phyloP scores from a whole-genome alignment of 1,284 basidiomycete genomes.

The Cutaneotrichosporon cavernicola region DNA sequence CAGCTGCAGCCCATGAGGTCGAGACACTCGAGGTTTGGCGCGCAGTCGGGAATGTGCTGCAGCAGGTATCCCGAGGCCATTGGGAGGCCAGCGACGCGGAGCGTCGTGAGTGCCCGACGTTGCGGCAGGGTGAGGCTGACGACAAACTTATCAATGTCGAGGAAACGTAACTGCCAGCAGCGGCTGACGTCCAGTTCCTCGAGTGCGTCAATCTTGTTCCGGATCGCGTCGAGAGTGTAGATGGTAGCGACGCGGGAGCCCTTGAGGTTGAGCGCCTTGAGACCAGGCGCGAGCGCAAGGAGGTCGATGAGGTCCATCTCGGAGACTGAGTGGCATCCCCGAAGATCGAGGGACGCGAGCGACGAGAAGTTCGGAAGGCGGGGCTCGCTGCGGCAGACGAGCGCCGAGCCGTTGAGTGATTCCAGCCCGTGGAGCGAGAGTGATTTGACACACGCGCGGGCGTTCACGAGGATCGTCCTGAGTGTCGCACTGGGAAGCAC shows the following conservation, averaged over 20 bases:
- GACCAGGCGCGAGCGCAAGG: conserved; percentile 64
- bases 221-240: conserved; percentile 13
- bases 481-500: conserved; percentile 42
- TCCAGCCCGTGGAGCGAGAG: conserved; percentile 69
- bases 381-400: background rate
- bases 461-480: conserved; percentile 31
- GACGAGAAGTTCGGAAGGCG: conserved; percentile 21
- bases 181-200: conserved; percentile 68
- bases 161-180: conserved; percentile 67
- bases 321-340: conserved; percentile 68
- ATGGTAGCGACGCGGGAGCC: conserved; percentile 56
- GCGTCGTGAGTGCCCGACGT: conserved; percentile 28
- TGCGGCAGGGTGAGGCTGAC: conserved; percentile 41
- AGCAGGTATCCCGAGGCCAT: conserved; percentile 59
- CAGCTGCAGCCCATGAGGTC: conserved; percentile 67
- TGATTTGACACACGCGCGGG: conserved; percentile 66
- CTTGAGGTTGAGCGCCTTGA: conserved; percentile 65
- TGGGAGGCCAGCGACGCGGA: conserved; percentile 67
- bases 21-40: conserved; percentile 73
- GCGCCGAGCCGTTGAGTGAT: conserved; percentile 55
- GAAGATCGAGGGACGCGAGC: conserved; percentile 63
- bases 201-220: conserved; percentile 61
- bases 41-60: conserved; percentile 61
- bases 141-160: conserved; percentile 56
- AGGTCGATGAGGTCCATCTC: conserved; percentile 68